Conservation (phyloP, 495 filamentous ascomycete genomes). For the Aspergillus ostianus region DNA sequence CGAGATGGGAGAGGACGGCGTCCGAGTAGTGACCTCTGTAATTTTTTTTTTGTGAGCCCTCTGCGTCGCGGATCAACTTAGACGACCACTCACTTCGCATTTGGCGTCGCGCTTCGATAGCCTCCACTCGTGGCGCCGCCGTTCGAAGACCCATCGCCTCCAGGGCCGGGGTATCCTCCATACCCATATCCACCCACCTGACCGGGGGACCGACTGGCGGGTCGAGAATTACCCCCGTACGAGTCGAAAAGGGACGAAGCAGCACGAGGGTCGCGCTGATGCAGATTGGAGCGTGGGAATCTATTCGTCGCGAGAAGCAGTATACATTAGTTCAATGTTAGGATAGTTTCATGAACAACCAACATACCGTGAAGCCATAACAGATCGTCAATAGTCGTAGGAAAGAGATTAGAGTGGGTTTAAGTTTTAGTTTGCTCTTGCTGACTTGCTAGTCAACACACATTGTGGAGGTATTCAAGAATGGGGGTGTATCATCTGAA, state of each 20-base stretch:
- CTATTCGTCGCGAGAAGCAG: constrained; percentile 26
- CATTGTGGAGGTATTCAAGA: background rate
- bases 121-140: constrained; percentile 28
- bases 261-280: constrained; percentile 78
- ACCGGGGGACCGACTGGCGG: constrained; percentile 51
- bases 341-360: background rate
- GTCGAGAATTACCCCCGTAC: constrained; percentile 64
- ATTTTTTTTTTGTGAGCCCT: constrained; percentile 14
- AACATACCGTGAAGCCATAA: constrained; percentile 34
- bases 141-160: constrained; percentile 36
- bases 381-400: constrained; percentile 1
- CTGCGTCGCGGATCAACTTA: background rate
- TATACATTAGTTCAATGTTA: background rate
- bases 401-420: background rate
- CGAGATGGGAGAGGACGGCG: constrained; percentile 87
- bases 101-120: constrained; percentile 75
- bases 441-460: background rate
- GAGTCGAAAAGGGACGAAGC: constrained; percentile 82
- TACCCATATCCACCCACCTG: constrained; percentile 50
- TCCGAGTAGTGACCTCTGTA: constrained; percentile 87
- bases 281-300: constrained; percentile 46
- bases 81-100: constrained; percentile 59
- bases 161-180: constrained; percentile 57
- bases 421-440: background rate
- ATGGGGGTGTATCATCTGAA: background rate